Evolutionary conservation across 139 green algal genomes (phyloP).

Genomic region (Pseudopediastrum boryanum): DNA sequence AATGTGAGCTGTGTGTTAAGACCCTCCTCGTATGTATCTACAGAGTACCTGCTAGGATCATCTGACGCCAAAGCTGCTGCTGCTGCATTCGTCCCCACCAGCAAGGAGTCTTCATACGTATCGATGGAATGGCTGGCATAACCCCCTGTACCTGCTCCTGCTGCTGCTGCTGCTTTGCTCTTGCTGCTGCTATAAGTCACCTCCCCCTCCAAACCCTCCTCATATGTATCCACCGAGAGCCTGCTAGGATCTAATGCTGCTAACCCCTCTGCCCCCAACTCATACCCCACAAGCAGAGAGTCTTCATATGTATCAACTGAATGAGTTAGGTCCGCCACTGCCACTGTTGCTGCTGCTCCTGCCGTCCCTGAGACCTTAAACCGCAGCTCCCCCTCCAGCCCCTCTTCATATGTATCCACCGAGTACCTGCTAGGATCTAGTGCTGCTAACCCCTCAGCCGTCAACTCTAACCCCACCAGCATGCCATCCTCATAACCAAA

Average conservation of each 20-base stretch:
- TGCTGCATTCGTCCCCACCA: no score
- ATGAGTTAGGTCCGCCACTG: neutral
- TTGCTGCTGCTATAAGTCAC: conserved; percentile 26
- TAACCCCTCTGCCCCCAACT: conserved; percentile 7
- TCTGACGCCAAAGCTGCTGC: conserved; percentile 12
- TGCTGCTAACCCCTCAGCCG: conserved; percentile 3
- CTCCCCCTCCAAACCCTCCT: no score
- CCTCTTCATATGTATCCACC: neutral
- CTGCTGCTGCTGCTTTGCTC: neutral
- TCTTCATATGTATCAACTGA: conserved; percentile 26
- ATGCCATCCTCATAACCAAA: no score
- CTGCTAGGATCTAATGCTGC: neutral
- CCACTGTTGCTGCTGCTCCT: neutral
- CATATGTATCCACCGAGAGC: conserved; percentile 1
- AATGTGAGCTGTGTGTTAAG: no score
- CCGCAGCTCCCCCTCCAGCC: no score
- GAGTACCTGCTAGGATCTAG: neutral
- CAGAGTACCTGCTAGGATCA: neutral
- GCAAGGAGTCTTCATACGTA: conserved; percentile 4
- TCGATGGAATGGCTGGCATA: conserved; percentile 8
- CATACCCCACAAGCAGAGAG: no score
- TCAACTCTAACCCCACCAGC: no score
- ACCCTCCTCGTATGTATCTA: neutral
- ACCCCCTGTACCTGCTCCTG: neutral
- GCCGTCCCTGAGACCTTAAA: neutral